Evolutionary conservation across 805 yeast species (phyloP), one percentile per base, ranked within the genome.

Genomic region (Yamadazyma nakazawae): DNA sequence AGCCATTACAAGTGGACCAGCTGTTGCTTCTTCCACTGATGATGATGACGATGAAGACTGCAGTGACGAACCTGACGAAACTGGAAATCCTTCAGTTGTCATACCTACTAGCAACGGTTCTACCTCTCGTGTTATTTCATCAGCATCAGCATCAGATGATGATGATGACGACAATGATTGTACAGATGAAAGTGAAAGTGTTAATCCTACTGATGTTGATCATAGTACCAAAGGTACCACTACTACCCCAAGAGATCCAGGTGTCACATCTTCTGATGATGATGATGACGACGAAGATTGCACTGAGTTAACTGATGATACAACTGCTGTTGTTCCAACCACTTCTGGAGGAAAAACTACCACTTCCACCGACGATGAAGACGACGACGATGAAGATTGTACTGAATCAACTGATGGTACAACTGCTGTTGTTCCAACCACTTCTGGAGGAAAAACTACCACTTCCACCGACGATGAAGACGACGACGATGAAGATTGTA

Each of bases 381-480:
- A 47, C 25, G 58, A 51, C 26, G 59, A 55, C 34, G 58, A 54
- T 9, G 54, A 50, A 28, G 56, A 50, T 19, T 48, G 51, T 41
- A 40, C 36, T 10, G 41, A 34, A 39, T 48, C 42, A 18, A 26
- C 34, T 10, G 35, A 34, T n/a, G 16, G 18, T 17, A 34, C 38
- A 14, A 13, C 32, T 28, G 11, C 30, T 8, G 16, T 26, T 26
- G 40, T 17, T 7, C 34, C 38, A 34, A n/a, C 37, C 9, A 17
- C 42, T 25, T 24, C 17, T 4, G 35, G 34, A 21, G 30, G 17
- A 14, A 34, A 12, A 7, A 42, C 43, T n/a, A 28, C 48, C 17
- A 45, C 48, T 16, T 21, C 35, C 2, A 17, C 28, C 18, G 47
- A 44, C 13, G 51, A 45, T 24, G 55, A 49, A n/a, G 38, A 47